These are phyloP conservation scores for Letharia lupina DNA, from an alignment of 495 filamentous ascomycete species.

Conservation along the genomic window DNA sequence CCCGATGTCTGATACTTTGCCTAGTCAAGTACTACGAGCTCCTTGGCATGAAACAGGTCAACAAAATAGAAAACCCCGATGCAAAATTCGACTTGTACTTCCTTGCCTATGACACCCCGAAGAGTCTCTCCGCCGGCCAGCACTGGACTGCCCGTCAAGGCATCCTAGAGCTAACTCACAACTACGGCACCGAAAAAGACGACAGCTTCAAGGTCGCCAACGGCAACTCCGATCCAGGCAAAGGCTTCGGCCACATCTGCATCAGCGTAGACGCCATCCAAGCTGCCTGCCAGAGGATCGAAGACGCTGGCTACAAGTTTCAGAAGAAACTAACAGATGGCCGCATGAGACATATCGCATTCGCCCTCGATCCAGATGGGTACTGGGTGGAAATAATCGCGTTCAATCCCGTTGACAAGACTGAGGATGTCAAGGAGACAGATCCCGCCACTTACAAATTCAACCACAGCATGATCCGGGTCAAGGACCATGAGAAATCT, in stretches of 20 bases:
- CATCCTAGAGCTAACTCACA: constrained; percentile 90
- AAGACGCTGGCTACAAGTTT: constrained; percentile 83
- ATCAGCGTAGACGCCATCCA: constrained; percentile 86
- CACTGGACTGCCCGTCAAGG: constrained; percentile 78
- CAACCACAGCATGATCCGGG: constrained; percentile 89
- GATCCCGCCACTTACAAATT: constrained; percentile 48
- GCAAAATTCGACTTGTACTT: constrained; percentile 89
- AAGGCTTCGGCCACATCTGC: constrained; percentile 85
- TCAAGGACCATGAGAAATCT: constrained; percentile 79
- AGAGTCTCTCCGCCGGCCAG: constrained; percentile 50
- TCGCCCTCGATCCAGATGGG: constrained; percentile 84
- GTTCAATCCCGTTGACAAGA: constrained; percentile 38
- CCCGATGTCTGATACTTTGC: constrained; percentile 1
- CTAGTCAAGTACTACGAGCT: constrained; percentile 87
- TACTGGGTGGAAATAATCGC: constrained; percentile 80
- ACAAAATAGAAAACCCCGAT: constrained; percentile 64
- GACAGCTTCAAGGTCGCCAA: constrained; percentile 73
- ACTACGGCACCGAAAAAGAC: constrained; percentile 89
- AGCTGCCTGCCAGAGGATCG: constrained; percentile 76
- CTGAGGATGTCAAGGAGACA: constrained; percentile 47
- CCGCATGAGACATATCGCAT: constrained; percentile 81
- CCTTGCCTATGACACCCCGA: constrained; percentile 61
- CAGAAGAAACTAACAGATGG: constrained; percentile 91
- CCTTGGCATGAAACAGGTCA: constrained; percentile 79
- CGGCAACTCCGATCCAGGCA: constrained; percentile 79